Percentiles rank a stretch among this genome's conserved stretches.
Conservation (phyloP, 2,329 filamentous ascomycete genomes). For the Sporothrix protearum region DNA sequence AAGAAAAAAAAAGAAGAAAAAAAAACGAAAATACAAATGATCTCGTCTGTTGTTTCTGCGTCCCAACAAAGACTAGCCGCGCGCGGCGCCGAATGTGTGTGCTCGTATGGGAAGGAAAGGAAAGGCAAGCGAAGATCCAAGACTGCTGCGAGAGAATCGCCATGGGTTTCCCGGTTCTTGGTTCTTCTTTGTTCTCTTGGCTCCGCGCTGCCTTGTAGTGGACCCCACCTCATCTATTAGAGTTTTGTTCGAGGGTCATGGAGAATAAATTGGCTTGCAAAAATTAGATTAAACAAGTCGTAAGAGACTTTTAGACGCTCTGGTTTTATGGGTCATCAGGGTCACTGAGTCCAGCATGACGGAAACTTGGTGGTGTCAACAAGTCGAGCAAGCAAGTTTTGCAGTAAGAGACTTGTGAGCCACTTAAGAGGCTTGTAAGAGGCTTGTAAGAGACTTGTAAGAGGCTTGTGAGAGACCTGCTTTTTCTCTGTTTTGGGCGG, state of each 20-base stretch:
- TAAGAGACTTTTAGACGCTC: constrained; percentile 12
- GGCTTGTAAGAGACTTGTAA: too few relatives aligned
- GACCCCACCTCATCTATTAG: constrained; percentile 10
- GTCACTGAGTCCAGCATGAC: neutral
- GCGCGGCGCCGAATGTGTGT: neutral
- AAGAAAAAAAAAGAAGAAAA: too few relatives aligned
- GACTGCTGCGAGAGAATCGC: neutral
- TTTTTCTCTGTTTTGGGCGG: neutral
- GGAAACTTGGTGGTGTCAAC: too few relatives aligned
- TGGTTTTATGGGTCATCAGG: neutral
- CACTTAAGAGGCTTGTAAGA: too few relatives aligned
- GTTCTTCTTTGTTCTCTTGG: constrained; percentile 5
- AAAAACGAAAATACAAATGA: too few relatives aligned
- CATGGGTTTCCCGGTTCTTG: constrained; percentile 10
- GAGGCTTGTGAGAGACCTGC: neutral
- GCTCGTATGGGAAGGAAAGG: neutral
- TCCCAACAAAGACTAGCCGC: neutral
- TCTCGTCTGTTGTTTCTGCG: neutral
- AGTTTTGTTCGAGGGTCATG: neutral
- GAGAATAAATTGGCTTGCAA: neutral
- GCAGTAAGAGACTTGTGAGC: too few relatives aligned
- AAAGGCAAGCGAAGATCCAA: neutral
- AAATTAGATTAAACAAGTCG: constrained; percentile 13
- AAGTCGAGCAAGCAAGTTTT: too few relatives aligned
- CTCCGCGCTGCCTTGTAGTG: neutral